Percentiles rank a stretch among this genome's conserved stretches.
These are phyloP conservation scores for Taphrina deformans DNA, from an alignment of 1,139 yeast species.

Conservation along the genomic window DNA sequence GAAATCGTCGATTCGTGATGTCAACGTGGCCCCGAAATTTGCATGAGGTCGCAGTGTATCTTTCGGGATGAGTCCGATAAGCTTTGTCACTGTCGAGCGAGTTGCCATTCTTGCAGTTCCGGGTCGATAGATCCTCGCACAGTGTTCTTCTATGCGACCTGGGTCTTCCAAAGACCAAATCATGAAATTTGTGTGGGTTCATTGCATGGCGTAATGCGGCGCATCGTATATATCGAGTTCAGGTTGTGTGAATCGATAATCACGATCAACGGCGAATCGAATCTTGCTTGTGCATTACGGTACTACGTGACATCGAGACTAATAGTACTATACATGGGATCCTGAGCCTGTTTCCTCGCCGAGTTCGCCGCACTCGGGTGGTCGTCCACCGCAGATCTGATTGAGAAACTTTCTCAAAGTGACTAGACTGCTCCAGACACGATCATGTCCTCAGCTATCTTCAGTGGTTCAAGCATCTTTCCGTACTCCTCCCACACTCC, in stretches of 20 bases:
- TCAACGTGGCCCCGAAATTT: constrained; percentile 11
- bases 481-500: constrained; percentile 40
- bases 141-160: no score
- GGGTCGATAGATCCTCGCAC: no score
- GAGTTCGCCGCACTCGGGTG: no score
- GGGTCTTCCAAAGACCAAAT: no score
- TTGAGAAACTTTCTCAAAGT: no score
- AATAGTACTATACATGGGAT: no score
- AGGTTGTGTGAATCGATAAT: neutral
- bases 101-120: constrained; percentile 13
- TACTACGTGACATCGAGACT: no score
- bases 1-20: constrained; percentile 17
- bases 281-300: no score
- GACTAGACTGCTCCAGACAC: constrained; percentile 9
- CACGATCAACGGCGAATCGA: no score
- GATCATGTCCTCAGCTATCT: constrained; percentile 30
- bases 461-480: constrained; percentile 20
- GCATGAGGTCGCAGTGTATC: constrained; percentile 27
- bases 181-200: neutral
- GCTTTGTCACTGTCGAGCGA: constrained; percentile 18
- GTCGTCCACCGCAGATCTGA: no score
- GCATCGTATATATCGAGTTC: neutral
- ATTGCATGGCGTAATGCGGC: neutral
- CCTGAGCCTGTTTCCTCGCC: no score
- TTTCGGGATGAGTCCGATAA: constrained; percentile 20